A percentile compares a stretch with the other conserved stretches of the same genome.
These are phyloP conservation scores for Amniculicola lignicola DNA, from an alignment of 495 filamentous ascomycete genomes.

Conservation along the genomic window DNA sequence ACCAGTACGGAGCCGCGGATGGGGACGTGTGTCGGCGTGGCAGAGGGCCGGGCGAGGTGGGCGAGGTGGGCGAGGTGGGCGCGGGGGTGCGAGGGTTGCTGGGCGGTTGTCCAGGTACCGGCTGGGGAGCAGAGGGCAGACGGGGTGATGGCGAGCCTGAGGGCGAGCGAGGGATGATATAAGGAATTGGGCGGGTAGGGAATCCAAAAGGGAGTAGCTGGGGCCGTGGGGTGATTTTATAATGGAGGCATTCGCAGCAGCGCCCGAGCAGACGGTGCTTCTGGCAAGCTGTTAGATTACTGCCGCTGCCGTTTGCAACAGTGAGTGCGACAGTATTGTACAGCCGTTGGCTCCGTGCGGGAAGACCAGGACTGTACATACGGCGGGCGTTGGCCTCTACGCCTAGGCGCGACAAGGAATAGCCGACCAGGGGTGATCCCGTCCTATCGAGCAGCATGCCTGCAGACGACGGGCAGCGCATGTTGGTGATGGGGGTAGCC, in stretches of 20 bases:
- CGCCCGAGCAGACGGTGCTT: conserved; percentile 30
- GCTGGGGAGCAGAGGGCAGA: background rate
- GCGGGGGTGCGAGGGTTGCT: background rate
- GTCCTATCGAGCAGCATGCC: conserved; percentile 1
- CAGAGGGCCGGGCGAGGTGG: background rate
- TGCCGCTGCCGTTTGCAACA: conserved; percentile 38
- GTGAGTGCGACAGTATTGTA: conserved; percentile 32
- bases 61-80: background rate
- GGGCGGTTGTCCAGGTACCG: background rate
- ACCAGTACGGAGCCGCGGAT: too few relatives aligned
- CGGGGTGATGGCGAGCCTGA: background rate
- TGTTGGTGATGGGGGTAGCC: conserved; percentile 19
- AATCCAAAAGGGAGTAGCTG: conserved; percentile 19
- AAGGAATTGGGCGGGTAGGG: conserved; percentile 7
- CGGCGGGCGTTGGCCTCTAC: conserved; percentile 7
- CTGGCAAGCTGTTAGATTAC: conserved; percentile 33
- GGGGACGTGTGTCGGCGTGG: background rate
- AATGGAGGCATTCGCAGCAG: conserved; percentile 27
- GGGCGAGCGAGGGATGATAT: background rate
- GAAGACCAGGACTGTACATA: conserved; percentile 21
- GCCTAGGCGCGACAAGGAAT: conserved; percentile 20
- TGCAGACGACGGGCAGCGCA: conserved; percentile 2
- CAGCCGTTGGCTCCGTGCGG: conserved; percentile 33
- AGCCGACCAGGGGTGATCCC: conserved; percentile 21
- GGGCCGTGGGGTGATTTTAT: conserved; percentile 34